Conservation (phyloP, 371 early-diverging fungal species). For the Mucor lusitanicus region DNA sequence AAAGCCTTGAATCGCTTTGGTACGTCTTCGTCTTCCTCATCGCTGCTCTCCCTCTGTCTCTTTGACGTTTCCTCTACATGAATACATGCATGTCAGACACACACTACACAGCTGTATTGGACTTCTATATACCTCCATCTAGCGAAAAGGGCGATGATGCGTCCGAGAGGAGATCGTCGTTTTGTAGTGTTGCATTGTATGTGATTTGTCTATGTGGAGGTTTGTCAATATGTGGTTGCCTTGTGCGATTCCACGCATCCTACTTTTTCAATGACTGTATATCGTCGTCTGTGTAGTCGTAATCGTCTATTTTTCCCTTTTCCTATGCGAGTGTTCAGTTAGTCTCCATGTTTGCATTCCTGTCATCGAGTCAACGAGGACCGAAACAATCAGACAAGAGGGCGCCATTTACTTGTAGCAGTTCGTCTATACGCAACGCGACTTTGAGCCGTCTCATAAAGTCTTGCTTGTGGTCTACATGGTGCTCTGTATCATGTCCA, state of each 20-base stretch:
- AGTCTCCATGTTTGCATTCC: background rate
- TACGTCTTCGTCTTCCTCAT: conserved; percentile 25
- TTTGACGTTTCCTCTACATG: conserved; percentile 1
- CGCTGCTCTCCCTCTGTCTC: conserved; percentile 20
- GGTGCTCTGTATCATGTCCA: conserved; percentile 44
- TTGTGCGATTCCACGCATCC: background rate
- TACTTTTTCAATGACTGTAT: conserved; percentile 53
- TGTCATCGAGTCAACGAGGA: background rate
- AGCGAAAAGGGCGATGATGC: conserved; percentile 23
- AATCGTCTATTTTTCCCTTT: conserved; percentile 52
- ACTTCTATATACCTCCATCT: background rate
- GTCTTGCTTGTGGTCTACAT: conserved; percentile 49
- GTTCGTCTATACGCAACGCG: conserved; percentile 48
- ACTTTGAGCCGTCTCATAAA: conserved; percentile 46
- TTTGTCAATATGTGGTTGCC: conserved; percentile 16
- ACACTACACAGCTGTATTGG: background rate
- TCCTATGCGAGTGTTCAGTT: conserved; percentile 21
- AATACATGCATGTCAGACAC: background rate
- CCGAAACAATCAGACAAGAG: background rate
- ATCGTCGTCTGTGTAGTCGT: conserved; percentile 49
- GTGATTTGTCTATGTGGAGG: conserved; percentile 24
- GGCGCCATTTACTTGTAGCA: conserved; percentile 37
- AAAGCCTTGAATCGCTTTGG: conserved; percentile 11
- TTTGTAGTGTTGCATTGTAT: conserved; percentile 20
- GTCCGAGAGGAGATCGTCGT: conserved; percentile 18